These are phyloP conservation scores for Diaporthe sp. DNA, from an alignment of 2,329 filamentous ascomycete genomes.

Conservation along the genomic window DNA sequence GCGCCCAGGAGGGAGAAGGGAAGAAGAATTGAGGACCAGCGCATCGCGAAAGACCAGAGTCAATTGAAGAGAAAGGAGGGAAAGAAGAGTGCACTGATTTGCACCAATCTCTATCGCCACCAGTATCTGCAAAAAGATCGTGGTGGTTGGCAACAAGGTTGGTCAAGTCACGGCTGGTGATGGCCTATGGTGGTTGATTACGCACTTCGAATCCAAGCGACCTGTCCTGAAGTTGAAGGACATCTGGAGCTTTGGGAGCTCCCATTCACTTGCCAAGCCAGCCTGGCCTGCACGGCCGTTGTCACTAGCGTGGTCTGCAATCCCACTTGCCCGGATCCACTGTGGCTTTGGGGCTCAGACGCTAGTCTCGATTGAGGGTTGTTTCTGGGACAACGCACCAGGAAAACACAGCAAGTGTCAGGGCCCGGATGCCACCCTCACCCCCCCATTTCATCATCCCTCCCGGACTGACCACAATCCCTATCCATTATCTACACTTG, in stretches of 20 bases:
- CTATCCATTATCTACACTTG: not conserved
- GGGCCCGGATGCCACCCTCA: not conserved
- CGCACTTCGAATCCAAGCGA: slow-evolving; percentile 43
- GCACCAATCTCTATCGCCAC: slow-evolving; percentile 33
- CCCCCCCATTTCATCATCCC: slow-evolving; percentile 11
- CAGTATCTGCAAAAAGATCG: slow-evolving; percentile 28
- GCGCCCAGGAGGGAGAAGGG: slow-evolving; percentile 74
- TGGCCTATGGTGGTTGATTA: slow-evolving; percentile 13
- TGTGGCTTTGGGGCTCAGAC: slow-evolving; percentile 28
- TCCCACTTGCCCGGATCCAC: slow-evolving; percentile 12
- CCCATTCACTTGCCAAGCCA: slow-evolving; percentile 14
- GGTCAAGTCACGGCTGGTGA: not conserved
- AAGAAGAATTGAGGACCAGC: slow-evolving; percentile 74
- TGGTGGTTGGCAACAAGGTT: slow-evolving; percentile 14
- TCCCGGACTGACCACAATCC: not conserved
- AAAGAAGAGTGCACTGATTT: not conserved
- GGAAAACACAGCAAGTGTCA: slow-evolving; percentile 27
- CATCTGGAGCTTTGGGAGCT: slow-evolving; percentile 27
- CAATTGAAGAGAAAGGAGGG: slow-evolving; percentile 5
- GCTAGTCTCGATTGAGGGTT: not conserved
- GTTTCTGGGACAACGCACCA: slow-evolving; percentile 26
- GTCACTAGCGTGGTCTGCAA: slow-evolving; percentile 12
- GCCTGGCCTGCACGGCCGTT: slow-evolving; percentile 5
- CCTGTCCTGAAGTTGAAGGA: slow-evolving; percentile 46
- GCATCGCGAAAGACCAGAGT: slow-evolving; percentile 69